Evolutionary conservation across 768 basidiomycete genomes (phyloP).

Genomic region (Lepiota subincarnata): DNA sequence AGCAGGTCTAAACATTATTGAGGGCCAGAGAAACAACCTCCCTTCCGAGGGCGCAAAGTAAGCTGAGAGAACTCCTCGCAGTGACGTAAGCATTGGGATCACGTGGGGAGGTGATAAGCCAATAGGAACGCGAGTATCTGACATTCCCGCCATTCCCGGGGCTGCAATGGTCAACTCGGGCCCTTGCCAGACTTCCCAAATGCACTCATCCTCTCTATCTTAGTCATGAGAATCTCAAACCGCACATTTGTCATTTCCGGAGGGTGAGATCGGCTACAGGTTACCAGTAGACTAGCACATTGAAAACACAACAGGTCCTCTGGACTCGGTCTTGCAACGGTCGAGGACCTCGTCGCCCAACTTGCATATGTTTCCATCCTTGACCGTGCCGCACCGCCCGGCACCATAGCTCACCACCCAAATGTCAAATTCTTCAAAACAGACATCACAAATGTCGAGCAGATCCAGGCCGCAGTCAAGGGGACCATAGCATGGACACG

Average conservation of each 20-base stretch:
- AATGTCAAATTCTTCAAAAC: conserved; percentile 36
- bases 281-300: background rate
- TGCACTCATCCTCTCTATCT: background rate
- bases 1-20: conserved; percentile 42
- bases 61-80: background rate
- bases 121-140: conserved; percentile 10
- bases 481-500: conserved; percentile 36
- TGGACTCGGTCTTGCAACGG: conserved; percentile 54
- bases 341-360: conserved; percentile 36
- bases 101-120: conserved; percentile 20
- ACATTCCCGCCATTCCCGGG: too few species aligned
- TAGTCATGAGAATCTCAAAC: conserved; percentile 43
- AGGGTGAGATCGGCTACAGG: conserved; percentile 33
- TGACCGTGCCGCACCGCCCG: conserved; percentile 41
- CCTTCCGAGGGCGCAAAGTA: too few species aligned
- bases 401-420: conserved; percentile 17
- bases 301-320: conserved; percentile 38
- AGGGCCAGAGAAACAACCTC: background rate
- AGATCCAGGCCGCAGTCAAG: conserved; percentile 36
- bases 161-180: too few species aligned
- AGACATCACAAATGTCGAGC: conserved; percentile 34
- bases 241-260: conserved; percentile 56
- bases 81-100: conserved; percentile 18
- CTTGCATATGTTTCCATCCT: conserved; percentile 48
- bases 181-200: background rate